Conservation (phyloP, 202 grass and related monocot genomes). For the Zoysia matrella region DNA sequence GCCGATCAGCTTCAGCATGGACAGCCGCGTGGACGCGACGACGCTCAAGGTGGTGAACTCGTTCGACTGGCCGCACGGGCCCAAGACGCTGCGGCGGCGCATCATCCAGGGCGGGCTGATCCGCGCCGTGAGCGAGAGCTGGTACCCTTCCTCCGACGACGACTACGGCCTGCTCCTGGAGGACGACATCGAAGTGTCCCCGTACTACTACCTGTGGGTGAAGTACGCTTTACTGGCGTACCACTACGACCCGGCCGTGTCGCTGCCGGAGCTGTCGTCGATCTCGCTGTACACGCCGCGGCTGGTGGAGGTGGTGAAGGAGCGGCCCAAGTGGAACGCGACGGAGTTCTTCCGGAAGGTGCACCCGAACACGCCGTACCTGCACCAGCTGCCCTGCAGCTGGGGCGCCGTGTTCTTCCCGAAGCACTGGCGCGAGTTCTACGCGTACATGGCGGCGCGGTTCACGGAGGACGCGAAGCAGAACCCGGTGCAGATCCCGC, state of each 20-base stretch:
- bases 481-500: constrained; percentile 88
- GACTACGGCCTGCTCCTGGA: constrained; percentile 90
- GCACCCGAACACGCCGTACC: constrained; percentile 90
- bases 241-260: constrained; percentile 73
- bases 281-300: constrained; percentile 97
- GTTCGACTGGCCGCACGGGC: constrained; percentile 76
- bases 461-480: constrained; percentile 91
- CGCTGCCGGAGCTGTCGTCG: constrained; percentile 82
- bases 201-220: constrained; percentile 96
- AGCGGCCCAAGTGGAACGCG: constrained; percentile 82
- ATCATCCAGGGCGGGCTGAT: constrained; percentile 96
- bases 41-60: constrained; percentile 65
- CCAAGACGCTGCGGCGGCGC: constrained; percentile 67
- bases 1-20: constrained; percentile 95
- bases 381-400: constrained; percentile 97
- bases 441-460: constrained; percentile 81
- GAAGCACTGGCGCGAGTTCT: constrained; percentile 99
- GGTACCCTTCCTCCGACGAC: constrained; percentile 80
- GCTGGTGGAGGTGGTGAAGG: constrained; percentile 83
- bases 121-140: constrained; percentile 96
- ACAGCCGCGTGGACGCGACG: constrained; percentile 80
- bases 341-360: constrained; percentile 74
- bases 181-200: constrained; percentile 98
- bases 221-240: constrained; percentile 92
- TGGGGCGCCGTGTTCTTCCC: constrained; percentile 99